Evolutionary conservation across 805 yeast species (phyloP).

Genomic region (Vanderwaltozyma verrucispora): DNA sequence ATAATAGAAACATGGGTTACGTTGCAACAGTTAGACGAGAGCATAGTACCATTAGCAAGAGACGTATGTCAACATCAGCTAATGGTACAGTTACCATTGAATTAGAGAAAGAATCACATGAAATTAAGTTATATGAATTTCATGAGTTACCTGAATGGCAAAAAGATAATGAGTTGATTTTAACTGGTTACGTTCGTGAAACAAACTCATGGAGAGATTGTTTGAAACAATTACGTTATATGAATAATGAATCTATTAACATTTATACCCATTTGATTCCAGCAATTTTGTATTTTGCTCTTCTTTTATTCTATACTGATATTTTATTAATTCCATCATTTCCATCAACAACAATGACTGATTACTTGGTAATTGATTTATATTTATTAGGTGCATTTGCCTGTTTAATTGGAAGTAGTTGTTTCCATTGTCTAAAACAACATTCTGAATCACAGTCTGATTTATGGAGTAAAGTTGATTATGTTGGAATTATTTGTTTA

Average conservation of each 20-base stretch:
- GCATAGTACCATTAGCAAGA: not conserved
- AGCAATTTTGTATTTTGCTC: constrained; percentile 21
- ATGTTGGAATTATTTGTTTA: constrained; percentile 61
- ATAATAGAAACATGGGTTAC: constrained; percentile 18
- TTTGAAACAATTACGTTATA: constrained; percentile 35
- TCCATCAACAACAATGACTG: constrained; percentile 33
- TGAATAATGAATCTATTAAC: constrained; percentile 68
- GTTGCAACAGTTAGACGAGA: constrained; percentile 1
- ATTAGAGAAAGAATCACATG: not conserved
- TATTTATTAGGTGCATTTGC: constrained; percentile 48
- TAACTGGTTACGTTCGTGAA: constrained; percentile 53
- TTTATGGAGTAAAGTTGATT: constrained; percentile 62
- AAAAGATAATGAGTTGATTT: constrained; percentile 57
- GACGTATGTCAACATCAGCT: not conserved
- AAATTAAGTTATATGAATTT: not conserved
- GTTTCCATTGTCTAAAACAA: constrained; percentile 56
- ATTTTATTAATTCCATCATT: constrained; percentile 24
- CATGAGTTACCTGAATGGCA: constrained; percentile 51
- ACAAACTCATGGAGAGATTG: constrained; percentile 24
- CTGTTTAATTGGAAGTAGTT: constrained; percentile 54
- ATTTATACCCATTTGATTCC: constrained; percentile 57
- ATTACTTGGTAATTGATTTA: constrained; percentile 40
- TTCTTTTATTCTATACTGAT: constrained; percentile 21
- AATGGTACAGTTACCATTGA: constrained; percentile 3
- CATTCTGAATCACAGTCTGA: constrained; percentile 48